Conservation (phyloP, 805 yeast genomes). For the Pichia exigua region DNA sequence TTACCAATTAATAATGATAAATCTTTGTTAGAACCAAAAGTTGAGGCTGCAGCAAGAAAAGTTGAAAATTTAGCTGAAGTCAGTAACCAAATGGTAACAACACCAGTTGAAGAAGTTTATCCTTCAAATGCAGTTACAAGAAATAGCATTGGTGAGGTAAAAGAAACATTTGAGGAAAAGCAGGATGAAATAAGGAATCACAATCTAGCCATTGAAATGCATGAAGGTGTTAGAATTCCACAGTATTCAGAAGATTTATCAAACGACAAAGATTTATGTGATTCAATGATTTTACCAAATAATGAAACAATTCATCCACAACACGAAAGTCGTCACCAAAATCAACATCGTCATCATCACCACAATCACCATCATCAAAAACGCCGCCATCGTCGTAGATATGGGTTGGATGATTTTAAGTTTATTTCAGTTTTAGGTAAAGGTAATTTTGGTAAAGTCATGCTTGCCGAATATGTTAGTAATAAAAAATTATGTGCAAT, state of each 20-base stretch:
- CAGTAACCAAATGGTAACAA: neutral
- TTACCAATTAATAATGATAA: neutral
- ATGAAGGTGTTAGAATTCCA: constrained; percentile 2
- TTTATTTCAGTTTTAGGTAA: constrained; percentile 93
- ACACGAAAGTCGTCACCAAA: constrained; percentile 8
- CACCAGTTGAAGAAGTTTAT: constrained; percentile 8
- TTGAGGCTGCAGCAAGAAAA: neutral
- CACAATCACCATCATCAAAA: constrained; percentile 25
- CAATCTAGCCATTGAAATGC: neutral
- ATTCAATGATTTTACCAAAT: neutral
- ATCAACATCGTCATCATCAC: constrained; percentile 14
- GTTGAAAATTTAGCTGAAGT: neutral
- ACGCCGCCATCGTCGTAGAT: constrained; percentile 51
- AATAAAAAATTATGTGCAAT: constrained; percentile 83
- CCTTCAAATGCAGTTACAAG: constrained; percentile 22
- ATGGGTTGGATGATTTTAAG: constrained; percentile 92
- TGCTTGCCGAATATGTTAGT: constrained; percentile 90
- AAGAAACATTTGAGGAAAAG: neutral
- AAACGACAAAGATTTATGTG: neutral
- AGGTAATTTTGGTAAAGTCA: constrained; percentile 97
- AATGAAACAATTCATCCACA: constrained; percentile 8
- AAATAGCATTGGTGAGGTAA: constrained; percentile 1
- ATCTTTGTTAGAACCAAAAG: neutral
- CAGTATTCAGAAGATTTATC: neutral
- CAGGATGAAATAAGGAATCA: neutral